These are phyloP conservation scores for Rhododendron ovatum DNA, from an alignment of 148 eudicot species.

Conservation along the genomic window DNA sequence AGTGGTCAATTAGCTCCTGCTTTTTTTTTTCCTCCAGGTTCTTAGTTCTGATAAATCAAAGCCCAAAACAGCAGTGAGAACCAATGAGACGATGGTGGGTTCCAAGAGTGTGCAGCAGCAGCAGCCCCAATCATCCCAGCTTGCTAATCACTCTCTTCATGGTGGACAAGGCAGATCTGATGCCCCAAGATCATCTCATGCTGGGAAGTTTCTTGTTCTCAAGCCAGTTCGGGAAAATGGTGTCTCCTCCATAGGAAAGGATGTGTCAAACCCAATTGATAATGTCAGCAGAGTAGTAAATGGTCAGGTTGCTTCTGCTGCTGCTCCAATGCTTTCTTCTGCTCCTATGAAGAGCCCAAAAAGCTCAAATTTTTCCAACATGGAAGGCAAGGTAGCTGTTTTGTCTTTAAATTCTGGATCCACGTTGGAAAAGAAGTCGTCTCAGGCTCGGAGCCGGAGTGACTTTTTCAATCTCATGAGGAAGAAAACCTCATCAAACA, in stretches of 20 bases:
- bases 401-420: constrained; percentile 31
- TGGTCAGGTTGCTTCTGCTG: constrained; percentile 32
- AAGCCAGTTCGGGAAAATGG: constrained; percentile 67
- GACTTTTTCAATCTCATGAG: constrained; percentile 86
- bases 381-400: constrained; percentile 44
- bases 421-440: constrained; percentile 50
- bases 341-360: constrained; percentile 29
- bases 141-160: constrained; percentile 42
- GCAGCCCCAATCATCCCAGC: constrained; percentile 38
- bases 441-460: constrained; percentile 70
- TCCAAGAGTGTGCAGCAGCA: constrained; percentile 53
- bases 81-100: constrained; percentile 36
- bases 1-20: constrained; percentile 3
- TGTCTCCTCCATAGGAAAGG: constrained; percentile 31
- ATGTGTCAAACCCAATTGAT: constrained; percentile 31
- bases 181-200: constrained; percentile 38
- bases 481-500: constrained; percentile 43
- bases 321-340: constrained; percentile 28
- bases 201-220: constrained; percentile 54
- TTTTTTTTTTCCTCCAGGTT: constrained; percentile 27
- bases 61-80: constrained; percentile 45
- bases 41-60: constrained; percentile 61
- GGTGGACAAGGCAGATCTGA: constrained; percentile 42
- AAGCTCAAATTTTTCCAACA: constrained; percentile 25
- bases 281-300: constrained; percentile 32